Evolutionary conservation across 139 green algal genomes (phyloP), one percentile per base, ranked within the genome.

Genomic region (Asterochloris sp.): DNA sequence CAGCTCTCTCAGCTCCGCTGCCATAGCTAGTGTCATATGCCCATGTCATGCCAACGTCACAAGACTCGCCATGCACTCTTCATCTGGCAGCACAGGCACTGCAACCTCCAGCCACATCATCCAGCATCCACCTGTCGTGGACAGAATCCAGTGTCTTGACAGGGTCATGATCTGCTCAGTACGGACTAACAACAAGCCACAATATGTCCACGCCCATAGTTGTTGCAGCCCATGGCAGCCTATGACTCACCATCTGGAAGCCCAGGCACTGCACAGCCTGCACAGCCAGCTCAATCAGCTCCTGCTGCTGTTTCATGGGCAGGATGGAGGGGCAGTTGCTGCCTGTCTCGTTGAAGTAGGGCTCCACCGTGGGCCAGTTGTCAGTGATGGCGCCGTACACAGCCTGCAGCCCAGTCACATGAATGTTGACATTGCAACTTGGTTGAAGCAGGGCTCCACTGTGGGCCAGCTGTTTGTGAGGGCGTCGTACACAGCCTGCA

Each of bases 281-380:
- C n/a, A 97, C 92, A 12, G 82, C 79, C 81, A 98, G 86, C 73
- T 96, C 89, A 76, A 95, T 74, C 54, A 98, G 87, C 86, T 95
- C 95, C 17, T 87, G 81, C 82, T 98, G 93, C 88, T 94, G 81
- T 54, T 89, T 60, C 62, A 83, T 81, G 19, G 93, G 90, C 83
- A 98, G 89, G 71, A 97, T 89, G 61, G 89, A 95, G 47, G 95
- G 95, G 82, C 91, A 94, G 86, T 98, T 97, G 89, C 85, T 92
- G 74, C 83, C 95, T 0, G 94, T 98, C 89, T 98, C 95, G 74
- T 97, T 96, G 90, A 98, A 98, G 82, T 96, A 98, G 2, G 95
- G 95, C 91, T 98, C 95, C 11, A 97, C 87, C 13, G 92, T 94
- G 76, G 91, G 90, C 91, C 88, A 94, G 86, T 94, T 95, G 85